phyloP scores from a whole-genome alignment of 2,329 filamentous ascomycete species.

The Kalmusia sp. region DNA sequence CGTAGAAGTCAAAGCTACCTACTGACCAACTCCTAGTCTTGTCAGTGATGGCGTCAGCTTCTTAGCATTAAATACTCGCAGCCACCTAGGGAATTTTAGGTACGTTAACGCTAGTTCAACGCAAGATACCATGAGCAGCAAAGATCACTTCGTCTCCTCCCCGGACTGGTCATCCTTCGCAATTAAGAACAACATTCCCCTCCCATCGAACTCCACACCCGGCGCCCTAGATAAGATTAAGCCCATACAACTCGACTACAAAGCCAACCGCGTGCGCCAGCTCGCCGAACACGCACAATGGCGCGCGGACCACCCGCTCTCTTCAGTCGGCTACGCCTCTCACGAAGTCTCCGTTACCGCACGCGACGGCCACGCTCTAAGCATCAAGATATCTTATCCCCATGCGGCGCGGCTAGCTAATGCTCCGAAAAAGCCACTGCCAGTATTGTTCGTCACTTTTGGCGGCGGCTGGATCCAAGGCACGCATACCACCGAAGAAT shows the following conservation, averaged over 20 bases:
- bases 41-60: background rate
- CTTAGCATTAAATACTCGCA: background rate
- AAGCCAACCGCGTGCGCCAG: background rate
- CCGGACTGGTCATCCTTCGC: background rate
- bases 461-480: constrained; percentile 4
- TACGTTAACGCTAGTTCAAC: too few species aligned
- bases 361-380: background rate
- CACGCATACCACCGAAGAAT: background rate
- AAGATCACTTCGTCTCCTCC: background rate
- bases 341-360: background rate
- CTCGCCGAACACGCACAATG: background rate
- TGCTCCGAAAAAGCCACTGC: background rate
- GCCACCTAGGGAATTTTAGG: too few species aligned
- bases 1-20: background rate
- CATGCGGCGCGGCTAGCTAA: background rate
- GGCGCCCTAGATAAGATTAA: background rate
- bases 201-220: background rate
- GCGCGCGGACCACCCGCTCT: background rate
- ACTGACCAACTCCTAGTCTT: too few species aligned
- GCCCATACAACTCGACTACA: background rate
- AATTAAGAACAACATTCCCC: background rate
- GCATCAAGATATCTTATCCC: background rate
- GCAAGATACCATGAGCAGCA: background rate
- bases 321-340: background rate
- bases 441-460: background rate